Evolutionary conservation across 2,329 filamentous ascomycete species (phyloP), one percentile per base, ranked within the genome.

Genomic region (Karstenula rhodostoma): DNA sequence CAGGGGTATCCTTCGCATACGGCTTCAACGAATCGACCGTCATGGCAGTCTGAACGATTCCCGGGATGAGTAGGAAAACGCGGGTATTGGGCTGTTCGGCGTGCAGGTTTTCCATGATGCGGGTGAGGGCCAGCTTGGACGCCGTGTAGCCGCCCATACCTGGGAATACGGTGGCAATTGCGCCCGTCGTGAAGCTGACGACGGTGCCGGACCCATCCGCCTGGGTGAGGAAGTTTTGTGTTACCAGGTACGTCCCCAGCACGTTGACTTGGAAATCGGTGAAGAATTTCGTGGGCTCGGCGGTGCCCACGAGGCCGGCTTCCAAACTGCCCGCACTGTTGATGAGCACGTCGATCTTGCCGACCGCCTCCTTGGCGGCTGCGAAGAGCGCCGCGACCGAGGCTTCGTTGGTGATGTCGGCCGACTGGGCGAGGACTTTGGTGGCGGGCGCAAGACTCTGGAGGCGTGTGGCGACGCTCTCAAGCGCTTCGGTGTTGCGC

Each of bases 1-100:
- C 56, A 19, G 47, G 57, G 23, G 55, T 66, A 48, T 73, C 69
- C 55, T 65, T 61, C 2, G 68, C 69, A 52, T 64, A 72, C 13
- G 60, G 56, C 23, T 50, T 58, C 32, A 67, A 61, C 4, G 56
- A 42, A 42, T 67, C 62, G 17, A 63, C 57, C 4, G 60, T 54
- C 62, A 62, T 58, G 19, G 17, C 60, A 15, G 58, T 58, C 10
- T 48, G 53, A 13, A 73, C 65, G 23, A 73, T 67, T 23, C 71
- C 71, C 17, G 67, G 71, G 40, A 66, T 61, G 13, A 74, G 32
- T 1, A 61, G 65, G 49, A 72, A 73, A 35, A 64, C 57, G 27
- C 71, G 65, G 13, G 71, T 55, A 3, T 65, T 56, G 3, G 66
- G 64, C 44, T 67, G 60, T 50, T 73, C 68, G 17, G 54, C 58